A percentile compares a stretch with the other conserved stretches of the same genome.
phyloP scores from a whole-genome alignment of 371 early-diverging fungal species.

The Lichtheimia ornata region DNA sequence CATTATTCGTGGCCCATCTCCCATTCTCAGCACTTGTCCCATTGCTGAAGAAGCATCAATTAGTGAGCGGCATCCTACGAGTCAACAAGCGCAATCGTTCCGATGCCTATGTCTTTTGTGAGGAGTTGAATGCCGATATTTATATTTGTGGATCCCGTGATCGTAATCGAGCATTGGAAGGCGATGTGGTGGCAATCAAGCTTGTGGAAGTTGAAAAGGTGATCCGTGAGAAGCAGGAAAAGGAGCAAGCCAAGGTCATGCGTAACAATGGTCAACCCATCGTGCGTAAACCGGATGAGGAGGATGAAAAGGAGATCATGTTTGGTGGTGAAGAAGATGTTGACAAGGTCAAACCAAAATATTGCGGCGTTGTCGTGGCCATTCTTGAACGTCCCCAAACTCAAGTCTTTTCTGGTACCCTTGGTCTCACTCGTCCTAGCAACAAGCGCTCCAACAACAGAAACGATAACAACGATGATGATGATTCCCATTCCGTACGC shows the following conservation, averaged over 20 bases:
- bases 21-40: constrained; percentile 54
- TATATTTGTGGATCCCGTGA: constrained; percentile 75
- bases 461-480: constrained; percentile 23
- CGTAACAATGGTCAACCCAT: constrained; percentile 46
- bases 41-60: constrained; percentile 39
- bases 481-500: constrained; percentile 17
- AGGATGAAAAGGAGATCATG: constrained; percentile 56
- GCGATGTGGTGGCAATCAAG: constrained; percentile 82
- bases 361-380: constrained; percentile 68
- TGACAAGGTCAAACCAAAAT: constrained; percentile 53
- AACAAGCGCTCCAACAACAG: constrained; percentile 43
- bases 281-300: constrained; percentile 47
- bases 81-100: constrained; percentile 80
- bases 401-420: constrained; percentile 64
- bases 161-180: constrained; percentile 87
- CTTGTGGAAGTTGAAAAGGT: constrained; percentile 70
- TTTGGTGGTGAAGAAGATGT: constrained; percentile 57
- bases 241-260: constrained; percentile 49
- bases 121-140: constrained; percentile 67
- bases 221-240: constrained; percentile 51
- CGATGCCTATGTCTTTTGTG: constrained; percentile 85
- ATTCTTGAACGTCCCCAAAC: constrained; percentile 63
- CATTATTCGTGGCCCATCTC: constrained; percentile 54
- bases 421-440: constrained; percentile 58
- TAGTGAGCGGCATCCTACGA: constrained; percentile 73